These are phyloP conservation scores for Gossypium schwendimanii DNA, from an alignment of 441 rosid genomes.

Conservation along the genomic window DNA sequence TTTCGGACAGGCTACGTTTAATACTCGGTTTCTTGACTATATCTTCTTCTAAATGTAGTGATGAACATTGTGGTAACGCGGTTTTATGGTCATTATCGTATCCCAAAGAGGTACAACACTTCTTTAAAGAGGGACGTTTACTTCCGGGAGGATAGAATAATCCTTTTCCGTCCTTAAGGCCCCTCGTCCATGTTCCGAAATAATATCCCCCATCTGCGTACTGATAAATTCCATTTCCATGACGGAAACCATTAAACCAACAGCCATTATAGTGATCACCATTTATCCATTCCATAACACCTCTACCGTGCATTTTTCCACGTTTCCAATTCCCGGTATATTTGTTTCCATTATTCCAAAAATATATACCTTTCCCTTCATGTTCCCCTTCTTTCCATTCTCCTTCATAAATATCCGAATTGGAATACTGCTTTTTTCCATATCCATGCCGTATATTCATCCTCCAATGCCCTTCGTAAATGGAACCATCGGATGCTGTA, in stretches of 20 bases:
- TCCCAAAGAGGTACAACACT: conserved; percentile 39
- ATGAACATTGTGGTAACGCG: conserved; percentile 35
- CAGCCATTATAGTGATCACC: conserved; percentile 76
- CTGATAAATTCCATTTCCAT: conserved; percentile 82
- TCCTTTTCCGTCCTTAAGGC: conserved; percentile 84
- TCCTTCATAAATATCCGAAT: conserved; percentile 79
- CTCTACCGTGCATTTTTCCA: conserved; percentile 82
- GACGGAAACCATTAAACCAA: conserved; percentile 75
- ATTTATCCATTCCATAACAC: conserved; percentile 83
- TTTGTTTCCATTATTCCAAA: conserved; percentile 67
- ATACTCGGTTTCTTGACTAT: conserved; percentile 30
- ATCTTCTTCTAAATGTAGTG: conserved; percentile 34
- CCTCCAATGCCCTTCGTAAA: conserved; percentile 75
- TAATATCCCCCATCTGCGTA: conserved; percentile 75
- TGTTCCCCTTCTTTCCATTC: conserved; percentile 86
- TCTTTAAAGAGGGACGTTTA: conserved; percentile 57
- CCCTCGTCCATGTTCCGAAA: conserved; percentile 75
- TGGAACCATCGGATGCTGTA: conserved; percentile 50
- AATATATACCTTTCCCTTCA: conserved; percentile 75
- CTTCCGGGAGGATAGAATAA: conserved; percentile 73
- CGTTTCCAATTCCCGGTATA: conserved; percentile 80
- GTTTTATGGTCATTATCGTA: conserved; percentile 34
- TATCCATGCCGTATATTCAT: conserved; percentile 77
- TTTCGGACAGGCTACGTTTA: conserved; percentile 59
- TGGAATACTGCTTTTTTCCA: conserved; percentile 66